phyloP scores from a whole-genome alignment of 1,284 basidiomycete species.

The Austropuccinia psidii region DNA sequence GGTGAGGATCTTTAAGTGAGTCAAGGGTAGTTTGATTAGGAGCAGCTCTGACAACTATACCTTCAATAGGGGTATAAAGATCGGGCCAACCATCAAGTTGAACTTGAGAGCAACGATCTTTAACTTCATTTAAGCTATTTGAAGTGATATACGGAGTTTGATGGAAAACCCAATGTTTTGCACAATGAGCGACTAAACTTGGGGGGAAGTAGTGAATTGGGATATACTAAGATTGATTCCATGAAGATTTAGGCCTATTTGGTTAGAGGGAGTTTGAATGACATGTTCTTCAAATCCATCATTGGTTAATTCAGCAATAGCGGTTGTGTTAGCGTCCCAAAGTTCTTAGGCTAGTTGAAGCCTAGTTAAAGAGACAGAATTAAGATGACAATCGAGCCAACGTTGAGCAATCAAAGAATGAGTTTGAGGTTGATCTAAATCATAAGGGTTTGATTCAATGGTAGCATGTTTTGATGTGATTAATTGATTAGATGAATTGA shows the following conservation, averaged over 20 bases:
- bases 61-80: conserved; percentile 81
- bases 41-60: conserved; percentile 69
- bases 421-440: conserved; percentile 42
- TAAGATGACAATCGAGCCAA: conserved; percentile 74
- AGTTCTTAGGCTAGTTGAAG: conserved; percentile 65
- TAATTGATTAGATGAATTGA: conserved; percentile 66
- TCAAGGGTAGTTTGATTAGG: conserved; percentile 40
- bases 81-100: conserved; percentile 60
- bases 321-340: conserved; percentile 79
- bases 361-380: conserved; percentile 59
- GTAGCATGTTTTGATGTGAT: conserved; percentile 89
- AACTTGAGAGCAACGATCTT: conserved; percentile 39
- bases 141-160: conserved; percentile 61
- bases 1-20: conserved; percentile 36
- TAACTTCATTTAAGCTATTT: conserved; percentile 62
- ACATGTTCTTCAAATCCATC: conserved; percentile 98
- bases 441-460: conserved; percentile 50
- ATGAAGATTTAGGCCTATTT: conserved; percentile 87
- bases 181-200: conserved; percentile 66
- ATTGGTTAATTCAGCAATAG: conserved; percentile 80
- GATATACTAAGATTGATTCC: conserved; percentile 72
- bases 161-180: conserved; percentile 85
- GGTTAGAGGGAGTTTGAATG: conserved; percentile 67
- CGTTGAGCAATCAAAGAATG: conserved; percentile 71
- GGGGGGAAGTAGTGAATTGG: conserved; percentile 66